Evolutionary conservation across 2,329 filamentous ascomycete genomes (phyloP).

Genomic region (Alternaria sp.): DNA sequence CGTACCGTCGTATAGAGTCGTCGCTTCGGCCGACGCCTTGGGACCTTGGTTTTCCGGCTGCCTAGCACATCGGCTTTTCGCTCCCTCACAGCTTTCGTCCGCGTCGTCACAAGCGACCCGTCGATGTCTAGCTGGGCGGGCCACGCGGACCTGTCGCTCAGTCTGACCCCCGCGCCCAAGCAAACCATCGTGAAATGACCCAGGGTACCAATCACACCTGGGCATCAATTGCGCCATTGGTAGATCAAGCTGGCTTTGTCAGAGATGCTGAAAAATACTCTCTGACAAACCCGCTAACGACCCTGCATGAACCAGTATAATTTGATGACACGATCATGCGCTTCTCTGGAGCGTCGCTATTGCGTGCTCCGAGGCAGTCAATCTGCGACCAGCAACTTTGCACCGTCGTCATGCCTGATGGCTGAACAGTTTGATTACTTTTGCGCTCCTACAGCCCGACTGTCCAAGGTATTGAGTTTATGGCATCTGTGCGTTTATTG

Average conservation of each 20-base stretch:
- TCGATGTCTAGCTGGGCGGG: background rate
- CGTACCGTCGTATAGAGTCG: conserved; percentile 11
- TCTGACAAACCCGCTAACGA: conserved; percentile 33
- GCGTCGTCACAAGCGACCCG: conserved; percentile 5
- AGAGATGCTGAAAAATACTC: conserved; percentile 36
- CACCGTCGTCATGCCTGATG: background rate
- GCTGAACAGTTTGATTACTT: background rate
- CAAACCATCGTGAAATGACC: conserved; percentile 15
- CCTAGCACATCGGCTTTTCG: conserved; percentile 19
- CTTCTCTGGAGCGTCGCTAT: conserved; percentile 1
- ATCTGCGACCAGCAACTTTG: background rate
- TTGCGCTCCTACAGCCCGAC: background rate
- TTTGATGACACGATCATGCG: conserved; percentile 24
- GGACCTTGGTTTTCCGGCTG: conserved; percentile 9
- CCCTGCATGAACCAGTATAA: conserved; percentile 12
- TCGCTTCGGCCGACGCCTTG: conserved; percentile 23
- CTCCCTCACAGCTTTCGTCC: conserved; percentile 17
- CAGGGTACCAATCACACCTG: conserved; percentile 5
- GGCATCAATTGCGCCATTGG: conserved; percentile 24
- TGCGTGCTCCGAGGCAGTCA: background rate
- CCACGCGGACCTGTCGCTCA: conserved; percentile 5
- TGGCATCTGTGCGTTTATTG: background rate
- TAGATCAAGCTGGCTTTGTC: conserved; percentile 23
- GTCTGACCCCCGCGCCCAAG: background rate
- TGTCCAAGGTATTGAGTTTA: background rate